Percentiles rank a stretch among this genome's conserved stretches.
These are phyloP conservation scores for Lenwebbia sp. DNA, from an alignment of 345 rosid species.

Conservation along the genomic window DNA sequence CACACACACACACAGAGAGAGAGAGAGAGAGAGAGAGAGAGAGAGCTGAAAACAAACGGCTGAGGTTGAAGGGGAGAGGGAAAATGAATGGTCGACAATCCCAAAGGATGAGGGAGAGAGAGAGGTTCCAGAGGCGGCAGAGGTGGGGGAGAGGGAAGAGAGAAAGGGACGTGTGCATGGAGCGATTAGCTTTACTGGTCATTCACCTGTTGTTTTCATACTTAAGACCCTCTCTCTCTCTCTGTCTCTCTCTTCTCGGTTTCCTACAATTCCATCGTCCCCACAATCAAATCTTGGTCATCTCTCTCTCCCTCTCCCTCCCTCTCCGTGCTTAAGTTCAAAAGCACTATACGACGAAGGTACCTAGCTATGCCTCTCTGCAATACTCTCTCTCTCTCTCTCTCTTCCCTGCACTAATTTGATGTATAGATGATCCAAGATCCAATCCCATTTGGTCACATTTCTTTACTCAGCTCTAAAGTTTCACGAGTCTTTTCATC, in stretches of 20 bases:
- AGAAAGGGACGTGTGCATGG: conserved; percentile 97
- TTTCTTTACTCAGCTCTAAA: neutral
- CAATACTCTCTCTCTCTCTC: neutral
- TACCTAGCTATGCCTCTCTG: neutral
- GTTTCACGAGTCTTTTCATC: neutral
- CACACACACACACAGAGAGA: no score
- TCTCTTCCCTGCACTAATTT: neutral
- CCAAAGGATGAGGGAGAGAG: conserved; percentile 24
- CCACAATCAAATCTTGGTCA: conserved; percentile 6
- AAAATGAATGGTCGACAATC: conserved; percentile 27
- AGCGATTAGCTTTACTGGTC: conserved; percentile 62
- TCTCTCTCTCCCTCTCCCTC: conserved; percentile 4
- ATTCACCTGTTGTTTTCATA: conserved; percentile 86
- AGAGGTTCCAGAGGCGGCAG: conserved; percentile 53
- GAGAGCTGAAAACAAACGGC: neutral
- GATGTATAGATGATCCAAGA: neutral
- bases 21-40: conserved; percentile 2
- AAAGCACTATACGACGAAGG: neutral
- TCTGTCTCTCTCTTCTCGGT: neutral
- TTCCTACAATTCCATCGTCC: conserved; percentile 14
- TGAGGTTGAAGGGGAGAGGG: conserved; percentile 1
- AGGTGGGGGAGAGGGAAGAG: conserved; percentile 62
- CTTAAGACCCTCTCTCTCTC: neutral
- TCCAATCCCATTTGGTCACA: neutral
- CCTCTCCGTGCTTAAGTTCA: neutral